Evolutionary conservation across 2,329 filamentous ascomycete genomes (phyloP).

Genomic region (Neonectria ditissima): DNA sequence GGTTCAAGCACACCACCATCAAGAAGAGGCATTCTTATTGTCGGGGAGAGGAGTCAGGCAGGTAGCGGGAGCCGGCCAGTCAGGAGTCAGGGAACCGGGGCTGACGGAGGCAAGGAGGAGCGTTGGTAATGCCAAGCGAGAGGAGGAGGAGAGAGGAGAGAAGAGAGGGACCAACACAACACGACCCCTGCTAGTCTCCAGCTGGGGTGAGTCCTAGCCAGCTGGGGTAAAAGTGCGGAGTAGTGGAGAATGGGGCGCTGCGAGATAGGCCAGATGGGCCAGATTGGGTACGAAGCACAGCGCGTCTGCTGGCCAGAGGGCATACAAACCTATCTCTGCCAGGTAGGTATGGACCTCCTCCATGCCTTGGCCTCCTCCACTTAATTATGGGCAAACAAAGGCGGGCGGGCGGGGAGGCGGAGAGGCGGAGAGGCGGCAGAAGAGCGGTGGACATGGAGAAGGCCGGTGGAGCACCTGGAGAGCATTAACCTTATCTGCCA

Average conservation of each 20-base stretch:
- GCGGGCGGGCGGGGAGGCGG: conserved; percentile 12
- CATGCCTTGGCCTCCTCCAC: background rate
- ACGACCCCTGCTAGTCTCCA: conserved; percentile 5
- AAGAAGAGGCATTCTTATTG: background rate
- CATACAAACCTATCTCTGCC: too few species aligned
- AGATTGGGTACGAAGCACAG: conserved; percentile 18
- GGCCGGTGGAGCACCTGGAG: conserved; percentile 9
- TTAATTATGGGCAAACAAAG: conserved; percentile 1
- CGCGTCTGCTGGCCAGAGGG: background rate
- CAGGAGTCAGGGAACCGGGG: conserved; percentile 26
- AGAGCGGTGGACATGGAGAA: conserved; percentile 9
- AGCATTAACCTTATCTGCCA: conserved; percentile 32
- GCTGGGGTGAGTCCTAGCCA: background rate
- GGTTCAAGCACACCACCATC: background rate
- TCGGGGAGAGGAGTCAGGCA: conserved; percentile 22
- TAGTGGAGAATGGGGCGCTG: conserved; percentile 36
- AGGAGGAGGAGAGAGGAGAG: background rate
- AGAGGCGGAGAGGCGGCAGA: background rate
- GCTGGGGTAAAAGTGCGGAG: conserved; percentile 41
- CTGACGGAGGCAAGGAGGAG: conserved; percentile 19
- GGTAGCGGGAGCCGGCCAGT: conserved; percentile 9
- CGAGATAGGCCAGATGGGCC: conserved; percentile 21
- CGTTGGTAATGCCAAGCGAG: conserved; percentile 31
- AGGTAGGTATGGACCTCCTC: too few species aligned
- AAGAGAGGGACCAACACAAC: background rate